Evolutionary conservation across 1,284 basidiomycete genomes (phyloP).

Genomic region (Grifola frondosa): DNA sequence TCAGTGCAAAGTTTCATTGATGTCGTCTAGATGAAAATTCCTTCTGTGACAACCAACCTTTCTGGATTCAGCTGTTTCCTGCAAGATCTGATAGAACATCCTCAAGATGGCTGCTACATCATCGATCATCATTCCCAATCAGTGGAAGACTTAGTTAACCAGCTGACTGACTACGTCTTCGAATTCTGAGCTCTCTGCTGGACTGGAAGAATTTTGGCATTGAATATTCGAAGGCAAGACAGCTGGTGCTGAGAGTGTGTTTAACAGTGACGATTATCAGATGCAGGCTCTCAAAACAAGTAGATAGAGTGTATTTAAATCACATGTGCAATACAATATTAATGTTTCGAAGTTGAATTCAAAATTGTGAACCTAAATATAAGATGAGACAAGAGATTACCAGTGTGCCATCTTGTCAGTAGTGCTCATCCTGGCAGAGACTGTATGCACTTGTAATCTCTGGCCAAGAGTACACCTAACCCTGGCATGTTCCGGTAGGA

Average conservation of each 20-base stretch:
- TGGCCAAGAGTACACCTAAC: too few species aligned
- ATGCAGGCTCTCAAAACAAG: slow-evolving; percentile 88
- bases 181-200: slow-evolving; percentile 83
- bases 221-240: slow-evolving; percentile 93
- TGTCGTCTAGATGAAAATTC: slow-evolving; percentile 85
- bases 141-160: slow-evolving; percentile 87
- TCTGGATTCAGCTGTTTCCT: slow-evolving; percentile 98
- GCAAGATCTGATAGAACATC: slow-evolving; percentile 93
- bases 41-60: slow-evolving; percentile 93
- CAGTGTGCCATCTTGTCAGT: too few species aligned
- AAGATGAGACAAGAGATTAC: too few species aligned
- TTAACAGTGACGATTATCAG: slow-evolving; percentile 33
- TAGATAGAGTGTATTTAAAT: slow-evolving; percentile 88
- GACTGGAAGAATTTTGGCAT: slow-evolving; percentile 98
- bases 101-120: slow-evolving; percentile 88
- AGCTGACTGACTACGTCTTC: slow-evolving; percentile 71
- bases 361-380: too few species aligned
- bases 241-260: slow-evolving; percentile 74
- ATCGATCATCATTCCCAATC: slow-evolving; percentile 88
- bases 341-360: too few species aligned
- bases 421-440: too few species aligned
- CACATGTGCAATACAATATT: too few species aligned
- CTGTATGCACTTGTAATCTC: too few species aligned
- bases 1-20: slow-evolving; percentile 1
- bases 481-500: too few species aligned